A percentile compares a stretch with the other conserved stretches of the same genome.
phyloP scores from a whole-genome alignment of 2,329 filamentous ascomycete genomes.

The Penicillium occitanis region DNA sequence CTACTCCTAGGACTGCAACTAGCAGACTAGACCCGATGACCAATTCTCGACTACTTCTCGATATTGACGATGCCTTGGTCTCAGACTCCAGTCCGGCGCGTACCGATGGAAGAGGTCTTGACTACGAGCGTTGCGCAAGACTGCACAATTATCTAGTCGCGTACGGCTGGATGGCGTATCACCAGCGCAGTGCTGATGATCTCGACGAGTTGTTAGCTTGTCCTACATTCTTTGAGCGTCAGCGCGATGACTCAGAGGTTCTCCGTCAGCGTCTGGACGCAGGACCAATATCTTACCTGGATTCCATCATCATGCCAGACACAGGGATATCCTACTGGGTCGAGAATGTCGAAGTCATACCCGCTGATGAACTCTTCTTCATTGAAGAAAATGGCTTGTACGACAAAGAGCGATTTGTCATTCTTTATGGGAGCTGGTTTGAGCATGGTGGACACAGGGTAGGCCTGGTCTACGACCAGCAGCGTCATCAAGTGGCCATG shows the following conservation, averaged over 20 bases:
- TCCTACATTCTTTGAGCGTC: conserved; percentile 17
- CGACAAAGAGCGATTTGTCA: conserved; percentile 17
- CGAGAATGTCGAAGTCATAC: not conserved
- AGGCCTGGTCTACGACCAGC: conserved; percentile 19
- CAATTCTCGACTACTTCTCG: not conserved
- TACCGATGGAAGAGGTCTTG: not conserved
- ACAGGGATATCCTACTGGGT: conserved; percentile 12
- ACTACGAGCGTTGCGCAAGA: conserved; percentile 24
- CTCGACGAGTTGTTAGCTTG: conserved; percentile 10
- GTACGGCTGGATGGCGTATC: conserved; percentile 25
- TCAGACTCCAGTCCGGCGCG: conserved; percentile 8
- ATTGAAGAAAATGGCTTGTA: not conserved
- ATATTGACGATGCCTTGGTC: conserved; percentile 12
- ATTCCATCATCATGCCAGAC: conserved; percentile 18
- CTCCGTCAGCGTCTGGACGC: not conserved
- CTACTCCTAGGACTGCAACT: not conserved
- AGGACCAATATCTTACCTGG: conserved; percentile 22
- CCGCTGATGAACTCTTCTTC: conserved; percentile 1
- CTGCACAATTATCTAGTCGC: conserved; percentile 28
- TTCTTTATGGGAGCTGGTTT: conserved; percentile 21
- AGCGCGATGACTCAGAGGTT: not conserved
- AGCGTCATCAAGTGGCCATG: conserved; percentile 12
- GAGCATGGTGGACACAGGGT: conserved; percentile 23
- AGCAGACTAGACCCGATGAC: not conserved
- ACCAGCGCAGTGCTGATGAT: conserved; percentile 18